Base-by-base conservation (phyloP, 495 filamentous ascomycete species). In the Annulohypoxylon stygium region DNA sequence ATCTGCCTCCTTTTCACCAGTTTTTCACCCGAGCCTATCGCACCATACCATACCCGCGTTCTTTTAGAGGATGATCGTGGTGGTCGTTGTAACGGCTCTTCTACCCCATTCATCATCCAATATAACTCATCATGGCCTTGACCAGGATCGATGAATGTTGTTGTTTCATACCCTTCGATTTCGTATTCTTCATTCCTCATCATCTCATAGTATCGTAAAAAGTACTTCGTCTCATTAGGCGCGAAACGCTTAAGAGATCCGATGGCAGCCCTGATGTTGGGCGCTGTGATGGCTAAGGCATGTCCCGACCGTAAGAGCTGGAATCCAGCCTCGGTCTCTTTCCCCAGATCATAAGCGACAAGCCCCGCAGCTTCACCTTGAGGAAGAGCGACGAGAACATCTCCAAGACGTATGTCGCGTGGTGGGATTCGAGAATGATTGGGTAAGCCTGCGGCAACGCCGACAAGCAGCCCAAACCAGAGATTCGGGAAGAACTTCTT, bases 401-500 rank as follows among this genome's bases (percentile, higher is more conserved):
- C 43, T 1, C 43, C 43, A 12, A 47, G 43, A 20, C 43, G 43
- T 18, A 47, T 47, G 18, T 47, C 43, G n/a, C 16, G 43, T 14
- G 16, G n/a, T 47, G 43, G 43, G n/a, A 6, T 47, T 16, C 7
- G 1, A n/a, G 43, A 47, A 47, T 18, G 43, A 4, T 47, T 9
- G 8, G 43, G 43, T 12, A 47, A 47, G 43, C 43, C 43, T 18
- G 43, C 43, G 43, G 43, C 43, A 47, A 47, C 43, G 1, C 43
- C 43, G n/a, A 47, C 43, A 47, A 47, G 43, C n/a, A 47, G n/a
- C 16, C 43, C 43, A 20, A 47, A 47, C 43, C 43, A 47, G n/a
- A 47, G 43, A 18, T 20, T 47, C 18, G n/a, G 43, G 43, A 47
- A 47, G 43, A 47, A 47, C 16, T 47, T 47, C 43, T 47, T 47